Evolutionary conservation across 176 grass and related monocot genomes (phyloP).

Genomic region (Neostapfia colusana): DNA sequence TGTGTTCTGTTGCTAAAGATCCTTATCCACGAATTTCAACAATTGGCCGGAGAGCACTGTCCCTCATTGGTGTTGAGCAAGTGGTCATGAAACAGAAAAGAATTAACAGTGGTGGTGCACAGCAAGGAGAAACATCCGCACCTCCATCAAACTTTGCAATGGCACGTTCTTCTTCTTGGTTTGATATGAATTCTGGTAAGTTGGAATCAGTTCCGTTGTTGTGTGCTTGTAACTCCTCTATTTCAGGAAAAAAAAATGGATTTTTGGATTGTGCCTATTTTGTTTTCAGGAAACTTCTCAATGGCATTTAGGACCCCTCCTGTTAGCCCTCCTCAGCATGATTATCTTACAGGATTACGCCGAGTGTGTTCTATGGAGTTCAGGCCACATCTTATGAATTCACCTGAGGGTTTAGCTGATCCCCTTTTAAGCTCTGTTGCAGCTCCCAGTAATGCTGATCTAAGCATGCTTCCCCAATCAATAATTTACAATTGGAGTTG

Average conservation of each 20-base stretch:
- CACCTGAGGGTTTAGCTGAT: slow-evolving; percentile 88
- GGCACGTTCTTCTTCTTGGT: slow-evolving; percentile 93
- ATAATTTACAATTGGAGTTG: slow-evolving; percentile 98
- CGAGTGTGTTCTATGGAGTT: slow-evolving; percentile 97
- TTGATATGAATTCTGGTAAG: slow-evolving; percentile 93
- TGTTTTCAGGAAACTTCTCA: slow-evolving; percentile 72
- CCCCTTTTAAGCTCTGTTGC: slow-evolving; percentile 55
- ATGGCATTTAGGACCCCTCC: slow-evolving; percentile 91
- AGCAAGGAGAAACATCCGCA: slow-evolving; percentile 61
- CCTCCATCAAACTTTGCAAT: slow-evolving; percentile 70
- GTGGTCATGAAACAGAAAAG: slow-evolving; percentile 77
- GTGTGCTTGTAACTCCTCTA: slow-evolving; percentile 17
- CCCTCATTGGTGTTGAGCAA: slow-evolving; percentile 78
- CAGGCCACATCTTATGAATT: slow-evolving; percentile 69
- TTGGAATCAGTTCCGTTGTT: slow-evolving; percentile 23
- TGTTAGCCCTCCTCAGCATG: slow-evolving; percentile 90
- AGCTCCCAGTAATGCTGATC: slow-evolving; percentile 52
- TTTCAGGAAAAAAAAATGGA: neutral
- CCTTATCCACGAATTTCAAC: slow-evolving; percentile 74
- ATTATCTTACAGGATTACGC: slow-evolving; percentile 76
- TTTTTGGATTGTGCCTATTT: slow-evolving; percentile 19
- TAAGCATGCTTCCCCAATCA: slow-evolving; percentile 63
- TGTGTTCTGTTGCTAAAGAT: slow-evolving; percentile 86
- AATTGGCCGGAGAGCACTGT: slow-evolving; percentile 72
- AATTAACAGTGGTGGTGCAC: slow-evolving; percentile 60